phyloP scores from a whole-genome alignment of 2,329 filamentous ascomycete genomes.

The Blastomyces percursus region DNA sequence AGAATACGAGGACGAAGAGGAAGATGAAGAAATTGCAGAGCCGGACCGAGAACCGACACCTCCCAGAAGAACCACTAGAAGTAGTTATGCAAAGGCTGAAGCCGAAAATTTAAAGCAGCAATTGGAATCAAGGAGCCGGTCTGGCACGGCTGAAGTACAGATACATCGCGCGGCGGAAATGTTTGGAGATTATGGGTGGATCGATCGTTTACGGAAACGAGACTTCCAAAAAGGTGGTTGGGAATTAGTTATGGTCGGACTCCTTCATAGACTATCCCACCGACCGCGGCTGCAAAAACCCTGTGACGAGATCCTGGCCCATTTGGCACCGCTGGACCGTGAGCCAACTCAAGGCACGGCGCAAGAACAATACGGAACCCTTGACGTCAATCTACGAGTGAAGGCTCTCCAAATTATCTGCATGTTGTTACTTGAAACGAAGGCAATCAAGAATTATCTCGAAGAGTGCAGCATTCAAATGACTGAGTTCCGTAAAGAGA shows the following conservation, averaged over 20 bases:
- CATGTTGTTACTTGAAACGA: conserved; percentile 75
- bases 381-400: conserved; percentile 76
- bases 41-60: conserved; percentile 62
- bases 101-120: conserved; percentile 57
- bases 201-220: conserved; percentile 68
- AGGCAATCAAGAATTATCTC: conserved; percentile 75
- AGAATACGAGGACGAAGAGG: conserved; percentile 55
- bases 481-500: conserved; percentile 90
- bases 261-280: conserved; percentile 75
- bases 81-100: conserved; percentile 73
- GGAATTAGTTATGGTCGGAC: conserved; percentile 78
- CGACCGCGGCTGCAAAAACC: conserved; percentile 55
- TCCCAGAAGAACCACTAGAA: conserved; percentile 63
- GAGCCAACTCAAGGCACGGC: conserved; percentile 69
- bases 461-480: conserved; percentile 87
- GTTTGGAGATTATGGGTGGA: conserved; percentile 65
- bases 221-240: conserved; percentile 83
- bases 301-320: conserved; percentile 68
- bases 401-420: conserved; percentile 74
- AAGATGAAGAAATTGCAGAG: conserved; percentile 46
- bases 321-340: conserved; percentile 67
- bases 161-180: conserved; percentile 58
- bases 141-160: conserved; percentile 23
- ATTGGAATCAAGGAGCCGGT: conserved; percentile 42
- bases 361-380: conserved; percentile 55